A percentile compares a stretch with the other conserved stretches of the same genome.
Evolutionary conservation across 495 filamentous ascomycete genomes (phyloP).

Genomic region (Lindgomyces ingoldianus): DNA sequence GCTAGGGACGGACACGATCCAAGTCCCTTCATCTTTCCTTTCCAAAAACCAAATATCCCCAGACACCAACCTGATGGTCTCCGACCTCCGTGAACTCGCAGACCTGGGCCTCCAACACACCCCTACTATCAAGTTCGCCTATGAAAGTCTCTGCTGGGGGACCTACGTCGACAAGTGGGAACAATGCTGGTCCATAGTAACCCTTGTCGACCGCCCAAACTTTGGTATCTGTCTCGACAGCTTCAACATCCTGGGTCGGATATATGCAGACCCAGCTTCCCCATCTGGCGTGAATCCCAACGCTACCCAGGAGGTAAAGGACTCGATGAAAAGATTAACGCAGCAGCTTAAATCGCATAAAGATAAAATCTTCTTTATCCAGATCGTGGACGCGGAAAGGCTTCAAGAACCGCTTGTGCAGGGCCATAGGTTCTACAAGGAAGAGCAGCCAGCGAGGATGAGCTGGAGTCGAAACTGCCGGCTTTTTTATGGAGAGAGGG

Average conservation of each 20-base stretch:
- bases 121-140: slow-evolving; percentile 69
- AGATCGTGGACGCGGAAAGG: slow-evolving; percentile 75
- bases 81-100: slow-evolving; percentile 65
- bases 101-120: slow-evolving; percentile 59
- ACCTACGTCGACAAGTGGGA: slow-evolving; percentile 75
- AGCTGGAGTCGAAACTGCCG: slow-evolving; percentile 79
- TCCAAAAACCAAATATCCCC: slow-evolving; percentile 57
- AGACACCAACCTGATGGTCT: slow-evolving; percentile 60
- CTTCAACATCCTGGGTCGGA: slow-evolving; percentile 74
- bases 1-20: slow-evolving; percentile 69
- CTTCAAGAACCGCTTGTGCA: slow-evolving; percentile 59
- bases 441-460: slow-evolving; percentile 68
- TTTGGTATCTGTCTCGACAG: slow-evolving; percentile 80
- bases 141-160: slow-evolving; percentile 76
- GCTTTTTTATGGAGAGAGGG: slow-evolving; percentile 72
- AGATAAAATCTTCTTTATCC: slow-evolving; percentile 74
- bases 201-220: slow-evolving; percentile 65
- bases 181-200: slow-evolving; percentile 67
- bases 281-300: slow-evolving; percentile 56
- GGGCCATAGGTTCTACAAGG: slow-evolving; percentile 64
- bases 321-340: slow-evolving; percentile 60
- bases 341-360: slow-evolving; percentile 55
- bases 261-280: slow-evolving; percentile 69
- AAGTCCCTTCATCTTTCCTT: slow-evolving; percentile 73
- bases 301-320: slow-evolving; percentile 59